Base-by-base conservation (phyloP, 352 stramenopile species). In the Globisporangium nunn region DNA sequence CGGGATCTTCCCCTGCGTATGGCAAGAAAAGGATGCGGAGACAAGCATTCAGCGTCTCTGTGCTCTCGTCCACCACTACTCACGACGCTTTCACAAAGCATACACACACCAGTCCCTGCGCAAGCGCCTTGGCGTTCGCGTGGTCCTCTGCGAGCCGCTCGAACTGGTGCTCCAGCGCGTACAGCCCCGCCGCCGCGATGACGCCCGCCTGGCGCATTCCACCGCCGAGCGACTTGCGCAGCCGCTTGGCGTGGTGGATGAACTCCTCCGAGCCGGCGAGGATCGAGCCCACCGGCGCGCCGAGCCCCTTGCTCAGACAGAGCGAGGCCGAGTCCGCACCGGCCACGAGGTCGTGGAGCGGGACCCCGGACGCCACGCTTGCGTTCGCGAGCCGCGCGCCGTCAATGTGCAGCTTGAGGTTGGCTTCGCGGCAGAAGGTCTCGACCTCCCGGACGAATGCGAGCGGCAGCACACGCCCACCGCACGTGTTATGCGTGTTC, bases 401-500 rank as follows among this genome's bases (percentile, higher is more conserved):
- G 67, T 99, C 97, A 17, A 99, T 71, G 66, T 99, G 97, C 12
- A 98, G 73, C 58, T 91, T 86, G 7, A 99, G 75, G 11, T 78
- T 64, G 56, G 75, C 74, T 39, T 91, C 67, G 23, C 80, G 61
- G 51, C 87, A 90, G 46, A 97, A 78, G 23, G 63, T 62, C 46
- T 79, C 78, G 11, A 96, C 73, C 8, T 76, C 48, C 48, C 81
- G 68, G 52, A 98, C 75, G 68, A 97, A 98, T 6, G 66, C 52
- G 6, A 81, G 56, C 14, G 92, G 74, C 31, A 99, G 75, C 28
- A 96, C 80, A 12, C 91, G 77, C 4, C 96, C 96, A 30, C 97
- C 97, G 39, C 95, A 93, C 52, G 91, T 92, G 72, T 99, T 99
- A 59, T 99, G 97, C 46, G 96, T 99, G 75, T 99, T 99, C 70